Evolutionary conservation across 2,329 filamentous ascomycete species (phyloP), one percentile per base, ranked within the genome.

Genomic region (Thermoascus crustaceus): DNA sequence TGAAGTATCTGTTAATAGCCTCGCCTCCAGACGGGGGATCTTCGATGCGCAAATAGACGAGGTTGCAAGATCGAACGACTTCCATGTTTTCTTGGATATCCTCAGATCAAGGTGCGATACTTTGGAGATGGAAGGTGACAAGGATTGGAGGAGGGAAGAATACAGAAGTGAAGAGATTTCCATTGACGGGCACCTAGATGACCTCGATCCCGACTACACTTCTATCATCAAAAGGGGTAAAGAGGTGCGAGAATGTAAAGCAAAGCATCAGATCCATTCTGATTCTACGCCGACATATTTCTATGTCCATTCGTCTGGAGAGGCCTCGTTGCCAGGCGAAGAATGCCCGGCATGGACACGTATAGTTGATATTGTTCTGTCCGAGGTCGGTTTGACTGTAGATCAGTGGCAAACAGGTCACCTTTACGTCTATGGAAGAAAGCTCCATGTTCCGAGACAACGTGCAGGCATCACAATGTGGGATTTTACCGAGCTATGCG

Each of bases 41-140:
- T n/a, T n/a, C n/a, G n/a, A n/a, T n/a, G n/a, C n/a, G n/a, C n/a
- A n/a, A 52, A 24, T 46, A 54, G 43, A 41, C 31, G 54, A 79
- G 25, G 77, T 72, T 47, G 72, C 74, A 1, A 65, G 73, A 24
- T 73, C 74, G 30, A 82, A 80, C 36, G 84, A 89, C 51, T 89
- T 88, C 64, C 75, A 80, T 2, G 71, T 72, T 2, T 89, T 91
- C 43, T 63, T 89, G 7, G 80, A 87, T 27, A 78, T 89, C 0
- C 55, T 89, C 22, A 83, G 82, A 53, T 80, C 82, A 7, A 70
- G 84, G 36, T 89, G 85, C 52, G 83, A 89, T 48, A 78, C 88
- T 32, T 88, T 82, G 82, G 80, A 88, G 53, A 87, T 89, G 74
- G 81, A 85, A 46, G 79, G 82, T 1, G 72, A 73, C 2, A 75